Percentiles rank a stretch among this genome's conserved stretches.
Conservation (phyloP, 78 protist genomes). For the Neovahlkampfia damariscottae region DNA sequence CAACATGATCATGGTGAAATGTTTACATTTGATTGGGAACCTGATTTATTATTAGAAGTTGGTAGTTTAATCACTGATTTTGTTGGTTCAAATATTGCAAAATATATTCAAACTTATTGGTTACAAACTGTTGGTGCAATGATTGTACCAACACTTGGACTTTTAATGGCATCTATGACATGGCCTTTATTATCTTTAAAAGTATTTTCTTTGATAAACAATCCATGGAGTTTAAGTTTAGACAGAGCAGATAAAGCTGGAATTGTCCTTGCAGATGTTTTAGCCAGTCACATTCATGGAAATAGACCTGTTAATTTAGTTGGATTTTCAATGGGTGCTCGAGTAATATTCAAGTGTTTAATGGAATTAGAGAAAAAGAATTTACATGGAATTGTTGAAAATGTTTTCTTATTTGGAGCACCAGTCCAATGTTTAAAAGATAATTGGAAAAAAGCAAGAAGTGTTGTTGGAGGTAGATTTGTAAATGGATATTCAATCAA, state of each 20-base stretch:
- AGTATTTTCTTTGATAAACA: background rate
- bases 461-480: background rate
- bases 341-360: constrained; percentile 43
- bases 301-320: constrained; percentile 45
- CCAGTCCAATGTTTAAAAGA: constrained; percentile 17
- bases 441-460: background rate
- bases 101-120: background rate
- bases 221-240: constrained; percentile 3
- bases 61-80: background rate
- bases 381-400: constrained; percentile 27
- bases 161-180: background rate
- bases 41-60: background rate
- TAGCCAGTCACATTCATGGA: constrained; percentile 20
- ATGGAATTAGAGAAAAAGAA: constrained; percentile 25
- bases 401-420: constrained; percentile 43
- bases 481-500: background rate
- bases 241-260: constrained; percentile 10
- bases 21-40: background rate
- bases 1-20: background rate
- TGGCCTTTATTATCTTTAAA: background rate
- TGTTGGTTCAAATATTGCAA: background rate
- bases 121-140: background rate
- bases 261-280: constrained; percentile 3
- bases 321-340: constrained; percentile 47
- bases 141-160: too few species aligned